Evolutionary conservation across 23 red algal species (phyloP), one percentile per base, ranked within the genome.

Genomic region (Gracilaria vermiculophylla): DNA sequence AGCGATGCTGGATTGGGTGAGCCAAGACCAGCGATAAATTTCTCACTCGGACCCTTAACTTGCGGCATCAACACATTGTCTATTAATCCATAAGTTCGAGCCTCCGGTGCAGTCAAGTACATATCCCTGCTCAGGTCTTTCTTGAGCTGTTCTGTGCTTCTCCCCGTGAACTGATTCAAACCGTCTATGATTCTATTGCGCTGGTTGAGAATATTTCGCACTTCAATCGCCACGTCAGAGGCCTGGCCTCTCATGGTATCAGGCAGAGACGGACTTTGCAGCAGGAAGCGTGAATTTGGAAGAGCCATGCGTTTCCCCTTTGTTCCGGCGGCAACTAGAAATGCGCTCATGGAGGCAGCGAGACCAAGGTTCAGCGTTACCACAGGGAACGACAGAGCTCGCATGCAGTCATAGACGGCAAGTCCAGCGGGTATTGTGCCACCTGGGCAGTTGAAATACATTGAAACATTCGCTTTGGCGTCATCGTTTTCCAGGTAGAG

Each of bases 401-500:
- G 80, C 97, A 99, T 93, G 81, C 92, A 95, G 54, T 99, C 97
- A 58, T 94, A 95, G 31, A 99, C 80, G 24, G 93, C 93, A 1
- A 99, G 66, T 19, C 97, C 97, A 47, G 87, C 93, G 48, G 82
- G 53, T 34, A 84, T 81, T 32, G 88, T 92, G 12, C 92, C 93
- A 48, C 97, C 97, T 1, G 97, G 93, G 60, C 87, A 95, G 54
- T 99, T 91, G 65, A 94, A 94, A 76, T 99, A 99, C 73, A 99
- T 82, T 5, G 66, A 77, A 6, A 99, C 93, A 32, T 89, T 89
- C 13, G 92, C 56, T 50, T 91, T 90, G 37, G 85, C 81, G 78
- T 99, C 97, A 29, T 95, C 93, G 65, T 92, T 81, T 76, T 95
- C 86, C 25, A 99, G 78, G 42, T 94, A 94, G 47, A 99, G 85